Evolutionary conservation across 176 grass and related monocot species (phyloP).

Genomic region (Musa beccarii): DNA sequence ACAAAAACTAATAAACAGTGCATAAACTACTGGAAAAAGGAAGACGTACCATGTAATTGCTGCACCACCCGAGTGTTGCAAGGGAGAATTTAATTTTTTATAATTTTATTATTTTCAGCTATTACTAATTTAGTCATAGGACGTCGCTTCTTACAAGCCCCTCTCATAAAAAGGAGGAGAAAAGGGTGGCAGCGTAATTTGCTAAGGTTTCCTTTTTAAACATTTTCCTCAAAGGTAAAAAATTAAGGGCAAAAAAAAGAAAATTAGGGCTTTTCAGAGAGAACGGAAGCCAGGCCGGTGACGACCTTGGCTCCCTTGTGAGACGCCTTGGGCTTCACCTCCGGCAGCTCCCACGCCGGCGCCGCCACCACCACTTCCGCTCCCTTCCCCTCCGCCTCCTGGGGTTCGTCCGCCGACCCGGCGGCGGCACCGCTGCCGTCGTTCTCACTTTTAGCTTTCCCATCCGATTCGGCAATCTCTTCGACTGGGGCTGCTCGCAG

Average conservation of each 20-base stretch:
- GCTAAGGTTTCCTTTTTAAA: neutral
- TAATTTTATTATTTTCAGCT: too few relatives aligned
- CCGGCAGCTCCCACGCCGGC: conserved; percentile 28
- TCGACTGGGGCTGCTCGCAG: neutral
- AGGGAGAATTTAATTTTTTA: too few relatives aligned
- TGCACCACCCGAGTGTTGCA: too few relatives aligned
- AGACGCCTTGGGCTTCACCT: conserved; percentile 50
- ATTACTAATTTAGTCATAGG: too few relatives aligned
- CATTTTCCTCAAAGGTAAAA: neutral
- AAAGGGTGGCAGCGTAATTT: neutral
- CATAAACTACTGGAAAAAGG: too few relatives aligned
- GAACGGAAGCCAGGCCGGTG: conserved; percentile 26
- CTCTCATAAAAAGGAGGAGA: neutral
- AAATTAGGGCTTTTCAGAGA: conserved; percentile 22
- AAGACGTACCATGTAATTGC: too few relatives aligned
- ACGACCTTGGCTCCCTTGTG: conserved; percentile 24
- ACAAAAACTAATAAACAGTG: neutral
- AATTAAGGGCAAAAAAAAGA: neutral
- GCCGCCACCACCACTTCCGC: neutral
- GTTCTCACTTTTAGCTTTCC: neutral
- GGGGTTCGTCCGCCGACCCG: neutral
- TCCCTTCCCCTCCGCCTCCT: too few relatives aligned
- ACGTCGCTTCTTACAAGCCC: neutral
- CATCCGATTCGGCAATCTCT: neutral
- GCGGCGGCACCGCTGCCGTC: neutral